phyloP scores from a whole-genome alignment of 441 rosid genomes.

The Eutrema salsugineum region DNA sequence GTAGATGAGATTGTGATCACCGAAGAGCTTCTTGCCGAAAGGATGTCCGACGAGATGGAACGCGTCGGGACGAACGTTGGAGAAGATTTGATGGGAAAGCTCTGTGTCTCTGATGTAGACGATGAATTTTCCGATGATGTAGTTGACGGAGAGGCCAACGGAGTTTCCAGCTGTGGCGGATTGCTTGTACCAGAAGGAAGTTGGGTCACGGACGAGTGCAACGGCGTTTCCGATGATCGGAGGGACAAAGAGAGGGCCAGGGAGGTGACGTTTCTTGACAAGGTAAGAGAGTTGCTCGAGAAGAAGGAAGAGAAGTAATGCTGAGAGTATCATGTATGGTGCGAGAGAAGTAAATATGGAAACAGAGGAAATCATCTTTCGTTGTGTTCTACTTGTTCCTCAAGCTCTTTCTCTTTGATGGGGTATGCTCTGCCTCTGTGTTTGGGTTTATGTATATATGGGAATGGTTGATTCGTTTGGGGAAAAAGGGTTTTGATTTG shows the following conservation, averaged over 20 bases:
- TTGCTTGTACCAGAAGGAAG: slow-evolving; percentile 67
- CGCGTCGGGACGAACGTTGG: slow-evolving; percentile 77
- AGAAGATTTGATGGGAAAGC: slow-evolving; percentile 62
- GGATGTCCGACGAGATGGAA: slow-evolving; percentile 78
- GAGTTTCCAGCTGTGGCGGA: slow-evolving; percentile 26
- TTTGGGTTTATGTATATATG: not conserved
- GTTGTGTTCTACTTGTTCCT: not conserved
- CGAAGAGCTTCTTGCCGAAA: slow-evolving; percentile 81
- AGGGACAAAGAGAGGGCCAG: slow-evolving; percentile 56
- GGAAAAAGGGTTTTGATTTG: slow-evolving; percentile 17
- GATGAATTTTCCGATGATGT: slow-evolving; percentile 65
- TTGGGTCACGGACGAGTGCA: slow-evolving; percentile 52
- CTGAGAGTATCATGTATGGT: slow-evolving; percentile 34
- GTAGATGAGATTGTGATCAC: slow-evolving; percentile 80
- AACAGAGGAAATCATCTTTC: not conserved
- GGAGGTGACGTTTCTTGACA: slow-evolving; percentile 46
- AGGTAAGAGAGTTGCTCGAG: slow-evolving; percentile 67
- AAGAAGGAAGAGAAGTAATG: slow-evolving; percentile 37
- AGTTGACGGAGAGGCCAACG: slow-evolving; percentile 64
- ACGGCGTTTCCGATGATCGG: slow-evolving; percentile 68
- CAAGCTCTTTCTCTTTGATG: not conserved
- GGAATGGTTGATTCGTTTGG: not conserved
- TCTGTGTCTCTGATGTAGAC: slow-evolving; percentile 58
- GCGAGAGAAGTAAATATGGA: not conserved
- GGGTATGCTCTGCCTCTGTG: not conserved